These are phyloP conservation scores for Colletotrichum paranaense DNA, from an alignment of 2,329 filamentous ascomycete genomes.

Conservation along the genomic window DNA sequence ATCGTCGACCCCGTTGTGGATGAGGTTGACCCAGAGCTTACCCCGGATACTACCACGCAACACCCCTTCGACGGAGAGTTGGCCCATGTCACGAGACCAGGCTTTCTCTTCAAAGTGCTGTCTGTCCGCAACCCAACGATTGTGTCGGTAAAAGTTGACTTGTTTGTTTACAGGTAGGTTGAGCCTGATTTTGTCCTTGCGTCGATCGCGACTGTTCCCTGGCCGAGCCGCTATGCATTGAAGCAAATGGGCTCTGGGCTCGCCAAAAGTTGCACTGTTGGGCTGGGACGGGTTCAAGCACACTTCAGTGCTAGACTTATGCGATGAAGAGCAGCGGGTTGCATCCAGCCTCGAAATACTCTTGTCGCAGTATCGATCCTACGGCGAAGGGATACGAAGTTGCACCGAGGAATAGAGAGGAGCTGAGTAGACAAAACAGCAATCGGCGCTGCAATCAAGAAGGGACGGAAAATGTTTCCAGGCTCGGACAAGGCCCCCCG, in stretches of 20 bases:
- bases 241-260: neutral
- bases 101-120: neutral
- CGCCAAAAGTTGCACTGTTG: neutral
- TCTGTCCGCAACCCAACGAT: too few relatives aligned
- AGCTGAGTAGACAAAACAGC: neutral
- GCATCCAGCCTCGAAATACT: too few relatives aligned
- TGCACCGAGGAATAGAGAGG: neutral
- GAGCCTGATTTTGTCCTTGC: neutral
- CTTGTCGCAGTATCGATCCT: too few relatives aligned
- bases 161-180: neutral
- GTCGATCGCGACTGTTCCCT: neutral
- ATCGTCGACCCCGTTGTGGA: constrained; percentile 22
- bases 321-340: too few relatives aligned
- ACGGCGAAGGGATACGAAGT: neutral
- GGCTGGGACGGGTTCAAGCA: neutral
- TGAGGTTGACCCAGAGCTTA: neutral
- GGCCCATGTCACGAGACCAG: too few relatives aligned
- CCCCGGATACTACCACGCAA: constrained; percentile 18
- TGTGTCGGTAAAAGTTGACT: neutral
- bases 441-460: neutral
- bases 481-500: neutral
- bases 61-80: neutral
- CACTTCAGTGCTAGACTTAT: too few relatives aligned
- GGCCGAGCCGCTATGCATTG: neutral
- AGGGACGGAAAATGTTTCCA: neutral